Conservation (phyloP, 345 rosid species). For the Iberis pinnata region DNA sequence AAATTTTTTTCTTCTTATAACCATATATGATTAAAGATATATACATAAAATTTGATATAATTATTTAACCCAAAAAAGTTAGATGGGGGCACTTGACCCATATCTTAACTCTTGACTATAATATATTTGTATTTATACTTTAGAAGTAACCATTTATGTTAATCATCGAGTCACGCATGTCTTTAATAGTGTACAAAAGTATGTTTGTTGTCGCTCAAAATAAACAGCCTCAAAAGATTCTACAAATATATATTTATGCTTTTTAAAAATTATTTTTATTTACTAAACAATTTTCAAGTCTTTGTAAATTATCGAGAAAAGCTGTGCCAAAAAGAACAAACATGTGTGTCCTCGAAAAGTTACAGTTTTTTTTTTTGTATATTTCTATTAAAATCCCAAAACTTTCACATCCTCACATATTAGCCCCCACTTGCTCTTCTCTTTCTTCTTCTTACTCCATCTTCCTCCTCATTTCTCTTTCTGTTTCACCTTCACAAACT, state of each 20-base stretch:
- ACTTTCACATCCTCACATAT: conserved; percentile 24
- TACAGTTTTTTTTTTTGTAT: neutral
- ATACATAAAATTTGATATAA: no score
- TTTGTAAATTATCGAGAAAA: conserved; percentile 24
- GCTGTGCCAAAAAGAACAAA: conserved; percentile 32
- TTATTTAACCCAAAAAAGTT: no score
- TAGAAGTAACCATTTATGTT: neutral
- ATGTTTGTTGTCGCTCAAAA: conserved; percentile 6
- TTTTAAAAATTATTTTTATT: neutral
- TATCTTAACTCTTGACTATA: no score
- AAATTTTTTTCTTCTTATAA: no score
- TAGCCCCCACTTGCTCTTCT: conserved; percentile 18
- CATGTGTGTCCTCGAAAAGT: conserved; percentile 36
- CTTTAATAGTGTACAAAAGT: conserved; percentile 19
- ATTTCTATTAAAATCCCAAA: conserved; percentile 25
- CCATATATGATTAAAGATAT: no score
- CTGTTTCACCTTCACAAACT: neutral
- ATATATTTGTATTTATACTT: neutral
- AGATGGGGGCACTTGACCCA: no score
- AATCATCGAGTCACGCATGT: conserved; percentile 26
- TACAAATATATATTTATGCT: neutral
- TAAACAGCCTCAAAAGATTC: conserved; percentile 18
- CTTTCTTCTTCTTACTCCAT: neutral
- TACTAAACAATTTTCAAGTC: conserved; percentile 14
- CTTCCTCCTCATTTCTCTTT: conserved; percentile 1